phyloP scores from a whole-genome alignment of 2,329 filamentous ascomycete genomes.

The Trichoderma atroviride region DNA sequence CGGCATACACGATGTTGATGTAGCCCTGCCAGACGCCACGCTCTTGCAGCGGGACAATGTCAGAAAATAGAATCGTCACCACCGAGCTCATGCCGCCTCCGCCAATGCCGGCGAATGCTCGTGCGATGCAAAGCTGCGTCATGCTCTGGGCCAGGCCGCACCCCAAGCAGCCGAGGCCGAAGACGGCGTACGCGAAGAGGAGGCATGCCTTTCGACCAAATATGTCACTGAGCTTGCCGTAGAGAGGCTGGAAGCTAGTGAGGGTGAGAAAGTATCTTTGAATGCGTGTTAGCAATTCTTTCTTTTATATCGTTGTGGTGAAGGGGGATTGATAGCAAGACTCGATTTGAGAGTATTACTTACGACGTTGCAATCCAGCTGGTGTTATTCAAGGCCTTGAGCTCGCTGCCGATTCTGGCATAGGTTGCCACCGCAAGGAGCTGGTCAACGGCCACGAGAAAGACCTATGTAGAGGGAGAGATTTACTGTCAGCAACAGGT shows the following conservation, averaged over 20 bases:
- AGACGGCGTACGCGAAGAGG: slow-evolving; percentile 65
- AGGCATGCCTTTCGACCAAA: slow-evolving; percentile 69
- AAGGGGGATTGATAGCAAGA: background rate
- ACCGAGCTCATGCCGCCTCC: slow-evolving; percentile 74
- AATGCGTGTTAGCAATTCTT: background rate
- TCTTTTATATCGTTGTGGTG: background rate
- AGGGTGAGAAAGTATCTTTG: slow-evolving; percentile 67
- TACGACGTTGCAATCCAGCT: slow-evolving; percentile 67
- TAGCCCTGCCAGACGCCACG: slow-evolving; percentile 73
- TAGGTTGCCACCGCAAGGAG: slow-evolving; percentile 79
- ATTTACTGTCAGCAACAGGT: background rate
- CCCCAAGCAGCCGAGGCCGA: slow-evolving; percentile 64
- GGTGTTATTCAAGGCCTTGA: slow-evolving; percentile 73
- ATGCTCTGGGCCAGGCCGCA: slow-evolving; percentile 68
- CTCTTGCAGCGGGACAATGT: slow-evolving; percentile 69
- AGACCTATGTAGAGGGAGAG: slow-evolving; percentile 40
- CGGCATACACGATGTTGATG: slow-evolving; percentile 71
- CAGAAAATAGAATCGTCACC: slow-evolving; percentile 66
- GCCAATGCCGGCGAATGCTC: slow-evolving; percentile 59
- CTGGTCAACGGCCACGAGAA: slow-evolving; percentile 73
- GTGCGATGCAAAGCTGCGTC: slow-evolving; percentile 64
- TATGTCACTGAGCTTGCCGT: slow-evolving; percentile 71
- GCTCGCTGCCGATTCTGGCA: slow-evolving; percentile 73
- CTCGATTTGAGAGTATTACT: background rate
- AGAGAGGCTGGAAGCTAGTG: slow-evolving; percentile 74